Evolutionary conservation across 129 eudicot genomes (phyloP).

Genomic region (Helianthus tuberosus): DNA sequence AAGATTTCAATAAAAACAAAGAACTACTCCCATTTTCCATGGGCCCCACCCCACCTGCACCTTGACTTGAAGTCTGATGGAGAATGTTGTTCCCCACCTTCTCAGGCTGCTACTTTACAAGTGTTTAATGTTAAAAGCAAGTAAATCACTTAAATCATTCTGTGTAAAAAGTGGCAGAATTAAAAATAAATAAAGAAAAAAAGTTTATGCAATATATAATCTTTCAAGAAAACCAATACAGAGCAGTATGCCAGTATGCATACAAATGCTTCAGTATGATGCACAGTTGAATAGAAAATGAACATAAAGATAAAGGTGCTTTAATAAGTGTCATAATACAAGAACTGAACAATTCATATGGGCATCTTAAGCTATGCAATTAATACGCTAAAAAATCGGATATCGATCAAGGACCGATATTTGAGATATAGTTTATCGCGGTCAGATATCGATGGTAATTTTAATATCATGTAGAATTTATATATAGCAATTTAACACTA

Average conservation of each 20-base stretch:
- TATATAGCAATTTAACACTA: no score
- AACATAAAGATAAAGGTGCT: background rate
- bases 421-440: no score
- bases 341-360: slow-evolving; percentile 22
- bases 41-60: slow-evolving; percentile 34
- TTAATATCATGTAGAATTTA: no score
- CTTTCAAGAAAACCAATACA: slow-evolving; percentile 10
- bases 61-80: slow-evolving; percentile 21
- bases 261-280: background rate
- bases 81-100: slow-evolving; percentile 8
- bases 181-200: background rate
- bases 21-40: slow-evolving; percentile 28
- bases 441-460: no score
- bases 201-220: background rate
- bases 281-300: background rate
- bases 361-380: slow-evolving; percentile 14
- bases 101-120: slow-evolving; percentile 2
- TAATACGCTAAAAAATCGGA: no score
- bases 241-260: background rate
- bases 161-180: slow-evolving; percentile 3
- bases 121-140: slow-evolving; percentile 13
- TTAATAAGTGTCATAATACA: background rate
- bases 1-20: slow-evolving; percentile 30
- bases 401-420: no score
- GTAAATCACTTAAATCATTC: background rate